phyloP scores from a whole-genome alignment of 495 filamentous ascomycete genomes.

The Penicillium canescens region DNA sequence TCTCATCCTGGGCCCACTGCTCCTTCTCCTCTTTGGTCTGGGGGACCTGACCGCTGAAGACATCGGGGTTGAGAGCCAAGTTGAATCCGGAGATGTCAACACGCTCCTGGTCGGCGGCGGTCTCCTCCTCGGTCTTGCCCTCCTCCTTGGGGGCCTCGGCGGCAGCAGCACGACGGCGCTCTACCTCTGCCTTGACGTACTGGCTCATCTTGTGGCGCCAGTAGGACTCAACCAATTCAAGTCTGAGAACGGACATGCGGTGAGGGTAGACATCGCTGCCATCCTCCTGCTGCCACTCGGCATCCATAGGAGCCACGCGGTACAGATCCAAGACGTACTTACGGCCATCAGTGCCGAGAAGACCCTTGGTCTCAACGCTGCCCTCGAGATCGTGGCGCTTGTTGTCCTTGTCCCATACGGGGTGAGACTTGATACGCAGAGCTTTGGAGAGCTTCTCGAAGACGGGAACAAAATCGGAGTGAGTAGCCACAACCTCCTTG shows the following conservation, averaged over 20 bases:
- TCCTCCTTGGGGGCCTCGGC: slow-evolving; percentile 48
- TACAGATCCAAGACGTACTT: slow-evolving; percentile 98
- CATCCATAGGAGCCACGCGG: slow-evolving; percentile 88
- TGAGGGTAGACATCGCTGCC: slow-evolving; percentile 77
- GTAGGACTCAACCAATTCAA: slow-evolving; percentile 84
- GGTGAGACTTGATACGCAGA: slow-evolving; percentile 86
- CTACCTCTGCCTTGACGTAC: slow-evolving; percentile 75
- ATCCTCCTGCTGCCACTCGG: slow-evolving; percentile 82
- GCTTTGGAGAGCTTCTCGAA: slow-evolving; percentile 90
- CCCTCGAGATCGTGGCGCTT: slow-evolving; percentile 90
- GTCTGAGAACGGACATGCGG: slow-evolving; percentile 87
- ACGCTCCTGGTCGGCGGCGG: slow-evolving; percentile 53
- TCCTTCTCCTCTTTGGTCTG: slow-evolving; percentile 88
- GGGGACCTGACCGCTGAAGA: slow-evolving; percentile 87
- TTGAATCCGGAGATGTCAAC: slow-evolving; percentile 86
- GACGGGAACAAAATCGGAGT: slow-evolving; percentile 77
- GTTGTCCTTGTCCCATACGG: slow-evolving; percentile 96
- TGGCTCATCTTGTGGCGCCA: slow-evolving; percentile 83
- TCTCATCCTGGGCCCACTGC: slow-evolving; percentile 81
- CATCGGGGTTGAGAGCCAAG: slow-evolving; percentile 91
- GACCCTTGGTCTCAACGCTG: slow-evolving; percentile 96
- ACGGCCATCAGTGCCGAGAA: slow-evolving; percentile 93
- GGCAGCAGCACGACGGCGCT: slow-evolving; percentile 50
- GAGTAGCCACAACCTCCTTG: slow-evolving; percentile 89
- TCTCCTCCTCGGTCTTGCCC: slow-evolving; percentile 35